Conservation (phyloP, 2,329 filamentous ascomycete species). For the Cryphonectria japonica region DNA sequence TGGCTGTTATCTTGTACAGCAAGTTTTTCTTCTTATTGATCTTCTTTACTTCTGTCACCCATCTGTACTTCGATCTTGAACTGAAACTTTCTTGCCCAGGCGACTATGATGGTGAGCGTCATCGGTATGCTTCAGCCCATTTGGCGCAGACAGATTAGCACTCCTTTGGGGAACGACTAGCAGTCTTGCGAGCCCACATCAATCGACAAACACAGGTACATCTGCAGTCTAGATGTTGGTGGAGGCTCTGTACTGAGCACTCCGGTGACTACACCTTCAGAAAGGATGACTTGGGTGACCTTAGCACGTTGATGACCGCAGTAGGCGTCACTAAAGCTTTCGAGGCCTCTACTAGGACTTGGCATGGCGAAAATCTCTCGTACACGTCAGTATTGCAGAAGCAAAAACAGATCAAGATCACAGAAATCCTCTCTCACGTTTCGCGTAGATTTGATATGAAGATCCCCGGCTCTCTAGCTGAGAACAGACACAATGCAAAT, state of each 20-base stretch:
- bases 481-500: not conserved
- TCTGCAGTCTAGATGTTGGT: not conserved
- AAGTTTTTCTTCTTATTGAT: too few species aligned
- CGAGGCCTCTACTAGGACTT: not conserved
- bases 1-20: not conserved
- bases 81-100: not conserved
- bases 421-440: not conserved
- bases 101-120: not conserved
- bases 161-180: not conserved
- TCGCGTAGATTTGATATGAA: not conserved
- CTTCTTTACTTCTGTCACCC: not conserved
- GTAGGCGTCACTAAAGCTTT: not conserved
- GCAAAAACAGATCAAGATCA: not conserved
- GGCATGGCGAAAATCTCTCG: not conserved
- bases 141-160: not conserved
- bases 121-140: not conserved
- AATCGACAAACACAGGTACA: too few species aligned
- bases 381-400: not conserved
- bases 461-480: not conserved
- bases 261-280: not conserved
- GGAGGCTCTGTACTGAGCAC: too few species aligned
- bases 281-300: not conserved
- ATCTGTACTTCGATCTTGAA: not conserved
- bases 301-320: not conserved
- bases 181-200: too few species aligned